Percentiles rank a stretch among this genome's conserved stretches.
Evolutionary conservation across 2,329 filamentous ascomycete species (phyloP).

Genomic region (Aureobasidium sp.): DNA sequence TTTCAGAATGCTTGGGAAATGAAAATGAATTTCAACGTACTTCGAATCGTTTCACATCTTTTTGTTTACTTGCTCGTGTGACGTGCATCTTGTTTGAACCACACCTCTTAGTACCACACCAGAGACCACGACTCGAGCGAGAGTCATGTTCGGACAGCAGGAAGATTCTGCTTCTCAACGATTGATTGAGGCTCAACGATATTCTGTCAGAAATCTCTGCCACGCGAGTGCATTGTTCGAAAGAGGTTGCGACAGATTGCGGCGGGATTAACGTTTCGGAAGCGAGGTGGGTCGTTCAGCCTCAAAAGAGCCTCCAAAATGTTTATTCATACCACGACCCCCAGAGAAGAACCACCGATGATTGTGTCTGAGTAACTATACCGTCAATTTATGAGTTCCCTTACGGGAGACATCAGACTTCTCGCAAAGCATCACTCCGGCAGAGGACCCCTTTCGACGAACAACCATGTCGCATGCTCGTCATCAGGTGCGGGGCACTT

Average conservation of each 20-base stretch:
- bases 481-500: conserved; percentile 1
- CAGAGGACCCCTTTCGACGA: not conserved
- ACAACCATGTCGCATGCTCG: not conserved
- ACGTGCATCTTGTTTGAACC: not conserved
- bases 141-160: no score
- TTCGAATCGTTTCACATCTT: not conserved
- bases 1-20: conserved; percentile 6
- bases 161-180: not conserved
- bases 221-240: not conserved
- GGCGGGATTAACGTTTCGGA: conserved; percentile 2
- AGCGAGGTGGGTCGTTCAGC: not conserved
- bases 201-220: not conserved
- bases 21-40: conserved; percentile 4
- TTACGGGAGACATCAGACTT: no score
- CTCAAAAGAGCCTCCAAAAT: not conserved
- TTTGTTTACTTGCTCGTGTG: not conserved
- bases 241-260: not conserved
- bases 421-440: not conserved
- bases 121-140: no score
- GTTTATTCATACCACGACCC: not conserved
- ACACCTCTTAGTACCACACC: no score
- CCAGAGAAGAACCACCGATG: not conserved
- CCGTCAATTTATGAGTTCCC: not conserved
- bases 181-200: conserved; percentile 3
- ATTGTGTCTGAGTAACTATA: not conserved